Conservation (phyloP, 2,329 filamentous ascomycete species). For the Pseudogymnoascus sp. region DNA sequence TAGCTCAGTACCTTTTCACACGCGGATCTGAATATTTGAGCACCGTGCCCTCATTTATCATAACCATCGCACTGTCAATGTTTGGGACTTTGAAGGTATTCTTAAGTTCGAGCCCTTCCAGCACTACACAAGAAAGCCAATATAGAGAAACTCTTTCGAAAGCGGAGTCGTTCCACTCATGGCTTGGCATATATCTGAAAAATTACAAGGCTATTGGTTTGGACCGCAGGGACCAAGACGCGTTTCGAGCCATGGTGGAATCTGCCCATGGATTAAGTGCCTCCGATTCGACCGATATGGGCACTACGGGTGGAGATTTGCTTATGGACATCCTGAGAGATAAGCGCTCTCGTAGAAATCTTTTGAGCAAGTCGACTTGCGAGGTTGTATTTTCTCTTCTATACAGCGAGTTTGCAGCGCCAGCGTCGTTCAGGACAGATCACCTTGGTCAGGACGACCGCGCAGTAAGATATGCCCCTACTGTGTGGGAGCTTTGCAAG, state of each 20-base stretch:
- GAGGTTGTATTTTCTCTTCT: slow-evolving; percentile 66
- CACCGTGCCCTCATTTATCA: slow-evolving; percentile 65
- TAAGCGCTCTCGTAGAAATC: slow-evolving; percentile 50
- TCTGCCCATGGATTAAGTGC: slow-evolving; percentile 62
- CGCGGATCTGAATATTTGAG: slow-evolving; percentile 60
- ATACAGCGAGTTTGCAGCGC: slow-evolving; percentile 65
- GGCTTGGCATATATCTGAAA: slow-evolving; percentile 67
- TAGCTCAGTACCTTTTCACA: slow-evolving; percentile 76
- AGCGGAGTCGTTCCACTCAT: slow-evolving; percentile 67
- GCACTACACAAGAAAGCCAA: slow-evolving; percentile 78
- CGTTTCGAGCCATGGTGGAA: slow-evolving; percentile 61
- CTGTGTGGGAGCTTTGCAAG: slow-evolving; percentile 71
- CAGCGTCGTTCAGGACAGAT: slow-evolving; percentile 53
- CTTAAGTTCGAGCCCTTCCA: slow-evolving; percentile 66
- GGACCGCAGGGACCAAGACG: slow-evolving; percentile 38
- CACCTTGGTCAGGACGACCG: slow-evolving; percentile 62
- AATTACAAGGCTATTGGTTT: slow-evolving; percentile 50
- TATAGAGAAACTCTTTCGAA: slow-evolving; percentile 71
- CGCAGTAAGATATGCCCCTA: slow-evolving; percentile 54
- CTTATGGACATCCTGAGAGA: slow-evolving; percentile 76
- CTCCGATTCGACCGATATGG: slow-evolving; percentile 62
- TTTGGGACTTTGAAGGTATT: slow-evolving; percentile 74
- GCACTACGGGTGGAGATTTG: slow-evolving; percentile 70
- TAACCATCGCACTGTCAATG: slow-evolving; percentile 72
- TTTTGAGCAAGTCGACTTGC: slow-evolving; percentile 66